phyloP scores from a whole-genome alignment of 306 rosid genomes.

The Gleditsia sinensis region DNA sequence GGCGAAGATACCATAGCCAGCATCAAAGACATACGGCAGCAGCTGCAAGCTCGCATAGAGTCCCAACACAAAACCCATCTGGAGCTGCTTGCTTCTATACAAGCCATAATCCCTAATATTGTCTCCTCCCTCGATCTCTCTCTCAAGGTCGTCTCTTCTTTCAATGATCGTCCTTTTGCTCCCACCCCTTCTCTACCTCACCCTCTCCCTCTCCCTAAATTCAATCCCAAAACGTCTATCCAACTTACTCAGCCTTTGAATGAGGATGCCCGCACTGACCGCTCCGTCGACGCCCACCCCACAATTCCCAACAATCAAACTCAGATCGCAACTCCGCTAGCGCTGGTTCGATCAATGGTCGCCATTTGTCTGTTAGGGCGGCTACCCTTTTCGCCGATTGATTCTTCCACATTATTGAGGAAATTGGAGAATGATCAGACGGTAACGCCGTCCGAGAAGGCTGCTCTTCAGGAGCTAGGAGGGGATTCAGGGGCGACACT shows the following conservation, averaged over 20 bases:
- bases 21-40: constrained; percentile 56
- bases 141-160: constrained; percentile 73
- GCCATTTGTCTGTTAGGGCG: constrained; percentile 75
- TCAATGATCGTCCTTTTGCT: constrained; percentile 71
- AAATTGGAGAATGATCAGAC: constrained; percentile 77
- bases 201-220: constrained; percentile 65
- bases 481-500: constrained; percentile 79
- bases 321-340: constrained; percentile 61
- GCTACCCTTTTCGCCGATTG: constrained; percentile 83
- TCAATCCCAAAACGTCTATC: constrained; percentile 43
- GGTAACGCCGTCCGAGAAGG: constrained; percentile 60
- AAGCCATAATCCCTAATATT: constrained; percentile 61
- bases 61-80: constrained; percentile 72
- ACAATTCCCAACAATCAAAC: constrained; percentile 36
- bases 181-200: constrained; percentile 80
- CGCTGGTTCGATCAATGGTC: constrained; percentile 81
- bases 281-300: constrained; percentile 34
- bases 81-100: constrained; percentile 73
- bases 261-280: constrained; percentile 31
- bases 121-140: constrained; percentile 87
- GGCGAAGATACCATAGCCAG: constrained; percentile 44
- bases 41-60: constrained; percentile 75
- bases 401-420: constrained; percentile 84
- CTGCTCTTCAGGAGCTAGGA: constrained; percentile 75
- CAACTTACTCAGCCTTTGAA: constrained; percentile 29